Percentiles rank a stretch among this genome's conserved stretches.
Evolutionary conservation across 2,329 filamentous ascomycete genomes (phyloP).

Genomic region (Rhexocercosporidium sp.): DNA sequence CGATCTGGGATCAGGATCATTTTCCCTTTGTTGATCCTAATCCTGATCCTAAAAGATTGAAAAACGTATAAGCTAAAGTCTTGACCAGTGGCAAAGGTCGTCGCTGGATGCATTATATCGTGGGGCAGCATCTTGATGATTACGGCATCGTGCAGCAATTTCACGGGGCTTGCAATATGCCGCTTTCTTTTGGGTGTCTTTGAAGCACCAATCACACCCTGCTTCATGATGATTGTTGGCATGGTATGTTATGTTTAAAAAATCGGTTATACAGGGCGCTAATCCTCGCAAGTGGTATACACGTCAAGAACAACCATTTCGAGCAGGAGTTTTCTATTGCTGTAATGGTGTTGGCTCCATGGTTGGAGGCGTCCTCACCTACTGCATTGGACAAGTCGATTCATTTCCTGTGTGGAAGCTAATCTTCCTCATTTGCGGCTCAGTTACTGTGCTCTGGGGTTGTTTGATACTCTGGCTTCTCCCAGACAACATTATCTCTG

Average conservation of each 20-base stretch:
- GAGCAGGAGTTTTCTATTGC: conserved; percentile 68
- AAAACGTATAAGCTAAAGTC: too few relatives aligned
- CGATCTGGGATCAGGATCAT: too few relatives aligned
- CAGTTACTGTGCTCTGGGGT: conserved; percentile 50
- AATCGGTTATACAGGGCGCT: neutral
- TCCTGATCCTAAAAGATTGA: too few relatives aligned
- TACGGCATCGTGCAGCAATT: conserved; percentile 64
- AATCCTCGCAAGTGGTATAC: conserved; percentile 49
- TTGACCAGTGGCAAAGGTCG: conserved; percentile 70
- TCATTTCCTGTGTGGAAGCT: conserved; percentile 47
- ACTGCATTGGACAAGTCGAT: conserved; percentile 45
- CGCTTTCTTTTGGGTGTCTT: conserved; percentile 70
- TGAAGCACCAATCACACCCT: conserved; percentile 62
- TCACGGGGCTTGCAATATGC: conserved; percentile 62
- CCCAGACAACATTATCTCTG: conserved; percentile 50
- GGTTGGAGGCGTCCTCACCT: conserved; percentile 63
- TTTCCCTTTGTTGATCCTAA: too few relatives aligned
- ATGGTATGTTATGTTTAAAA: conserved; percentile 44
- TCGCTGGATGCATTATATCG: conserved; percentile 59
- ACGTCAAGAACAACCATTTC: conserved; percentile 65
- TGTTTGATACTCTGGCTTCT: conserved; percentile 47
- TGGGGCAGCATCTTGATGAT: conserved; percentile 63
- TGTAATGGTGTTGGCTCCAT: conserved; percentile 63
- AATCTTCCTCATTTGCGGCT: conserved; percentile 52
- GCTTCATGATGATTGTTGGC: conserved; percentile 68